phyloP scores from a whole-genome alignment of 805 yeast genomes.

The Suhomyces tanzawaensis region DNA sequence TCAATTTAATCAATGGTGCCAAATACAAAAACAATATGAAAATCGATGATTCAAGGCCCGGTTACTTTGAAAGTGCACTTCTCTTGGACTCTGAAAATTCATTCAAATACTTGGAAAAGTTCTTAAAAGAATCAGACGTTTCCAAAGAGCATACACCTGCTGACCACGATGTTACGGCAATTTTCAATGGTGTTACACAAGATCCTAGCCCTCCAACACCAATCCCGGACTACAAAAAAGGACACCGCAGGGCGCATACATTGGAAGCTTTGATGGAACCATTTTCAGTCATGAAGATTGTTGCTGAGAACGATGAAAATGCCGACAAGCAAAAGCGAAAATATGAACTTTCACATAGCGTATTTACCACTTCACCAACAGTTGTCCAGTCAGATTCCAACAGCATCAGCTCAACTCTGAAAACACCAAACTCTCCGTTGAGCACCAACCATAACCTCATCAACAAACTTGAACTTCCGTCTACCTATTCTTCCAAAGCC shows the following conservation, averaged over 20 bases:
- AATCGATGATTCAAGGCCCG: slow-evolving; percentile 61
- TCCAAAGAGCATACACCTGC: slow-evolving; percentile 3
- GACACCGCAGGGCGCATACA: slow-evolving; percentile 14
- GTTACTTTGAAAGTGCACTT: slow-evolving; percentile 57
- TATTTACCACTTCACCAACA: slow-evolving; percentile 13
- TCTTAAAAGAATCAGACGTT: slow-evolving; percentile 20
- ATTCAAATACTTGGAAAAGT: slow-evolving; percentile 41
- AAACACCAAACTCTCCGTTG: slow-evolving; percentile 18
- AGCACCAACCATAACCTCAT: slow-evolving; percentile 17
- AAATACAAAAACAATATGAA: slow-evolving; percentile 45
- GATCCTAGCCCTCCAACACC: neutral
- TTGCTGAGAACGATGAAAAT: slow-evolving; percentile 3
- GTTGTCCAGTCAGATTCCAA: slow-evolving; percentile 11
- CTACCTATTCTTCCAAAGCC: slow-evolving; percentile 16
- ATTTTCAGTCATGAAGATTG: slow-evolving; percentile 9
- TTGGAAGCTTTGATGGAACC: slow-evolving; percentile 17
- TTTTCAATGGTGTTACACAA: neutral
- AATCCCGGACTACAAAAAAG: neutral
- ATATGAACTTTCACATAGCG: slow-evolving; percentile 20
- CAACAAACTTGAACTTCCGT: slow-evolving; percentile 13
- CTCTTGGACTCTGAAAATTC: slow-evolving; percentile 51
- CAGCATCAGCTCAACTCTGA: slow-evolving; percentile 9
- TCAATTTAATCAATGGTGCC: slow-evolving; percentile 55
- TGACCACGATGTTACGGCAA: neutral
- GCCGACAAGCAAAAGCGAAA: slow-evolving; percentile 9